phyloP scores from a whole-genome alignment of 495 filamentous ascomycete genomes.

The Entonaema liquescens region DNA sequence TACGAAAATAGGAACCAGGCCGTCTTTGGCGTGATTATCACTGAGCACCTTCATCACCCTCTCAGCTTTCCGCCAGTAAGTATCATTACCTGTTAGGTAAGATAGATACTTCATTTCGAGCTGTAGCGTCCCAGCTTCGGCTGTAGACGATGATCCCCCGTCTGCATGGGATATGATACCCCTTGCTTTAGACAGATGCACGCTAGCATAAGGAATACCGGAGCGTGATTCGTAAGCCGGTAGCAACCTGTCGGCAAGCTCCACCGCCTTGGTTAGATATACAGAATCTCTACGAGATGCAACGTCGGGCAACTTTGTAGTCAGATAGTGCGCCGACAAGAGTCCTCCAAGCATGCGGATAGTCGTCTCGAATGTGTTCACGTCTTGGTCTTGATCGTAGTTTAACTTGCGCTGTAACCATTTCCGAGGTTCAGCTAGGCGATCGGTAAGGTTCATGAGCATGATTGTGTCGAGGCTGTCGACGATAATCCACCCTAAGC shows the following conservation, averaged over 20 bases:
- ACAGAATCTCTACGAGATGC: slow-evolving; percentile 64
- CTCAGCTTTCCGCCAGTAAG: slow-evolving; percentile 80
- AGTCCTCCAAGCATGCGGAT: slow-evolving; percentile 85
- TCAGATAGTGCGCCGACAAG: slow-evolving; percentile 80
- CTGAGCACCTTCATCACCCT: slow-evolving; percentile 78
- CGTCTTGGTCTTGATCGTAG: slow-evolving; percentile 78
- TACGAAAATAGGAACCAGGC: slow-evolving; percentile 78
- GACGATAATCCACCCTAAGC: slow-evolving; percentile 83
- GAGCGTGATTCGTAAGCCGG: slow-evolving; percentile 75
- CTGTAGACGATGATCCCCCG: slow-evolving; percentile 75
- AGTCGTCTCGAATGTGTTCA: slow-evolving; percentile 84
- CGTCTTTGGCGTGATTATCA: slow-evolving; percentile 68
- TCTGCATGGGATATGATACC: slow-evolving; percentile 74
- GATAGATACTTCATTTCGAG: slow-evolving; percentile 88
- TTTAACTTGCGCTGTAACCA: slow-evolving; percentile 76
- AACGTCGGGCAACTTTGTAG: slow-evolving; percentile 39
- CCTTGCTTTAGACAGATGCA: slow-evolving; percentile 72
- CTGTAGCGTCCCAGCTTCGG: slow-evolving; percentile 77
- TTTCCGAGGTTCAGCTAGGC: slow-evolving; percentile 72
- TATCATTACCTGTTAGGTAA: slow-evolving; percentile 75
- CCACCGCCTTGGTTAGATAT: slow-evolving; percentile 79
- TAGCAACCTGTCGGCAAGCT: slow-evolving; percentile 74
- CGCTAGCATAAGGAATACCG: slow-evolving; percentile 77
- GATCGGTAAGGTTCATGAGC: slow-evolving; percentile 82
- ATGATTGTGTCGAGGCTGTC: slow-evolving; percentile 84